phyloP scores from a whole-genome alignment of 495 filamentous ascomycete species.

The Penicillium cosmopolitanum region DNA sequence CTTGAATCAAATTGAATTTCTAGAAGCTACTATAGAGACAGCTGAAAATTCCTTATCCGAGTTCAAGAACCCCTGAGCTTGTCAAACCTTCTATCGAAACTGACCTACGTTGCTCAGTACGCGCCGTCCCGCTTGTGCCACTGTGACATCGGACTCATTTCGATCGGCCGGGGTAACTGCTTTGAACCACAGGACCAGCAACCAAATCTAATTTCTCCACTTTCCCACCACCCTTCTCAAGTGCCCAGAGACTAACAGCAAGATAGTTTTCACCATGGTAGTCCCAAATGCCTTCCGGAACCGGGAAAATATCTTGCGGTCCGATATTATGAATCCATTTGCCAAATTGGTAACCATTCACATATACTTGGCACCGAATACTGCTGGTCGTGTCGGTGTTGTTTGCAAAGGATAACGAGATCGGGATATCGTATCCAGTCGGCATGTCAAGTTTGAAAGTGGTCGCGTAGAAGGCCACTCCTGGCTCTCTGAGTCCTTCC shows the following conservation, averaged over 20 bases:
- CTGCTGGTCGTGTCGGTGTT: too few species aligned
- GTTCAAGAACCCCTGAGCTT: too few species aligned
- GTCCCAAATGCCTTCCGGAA: conserved; percentile 67
- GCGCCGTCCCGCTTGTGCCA: neutral
- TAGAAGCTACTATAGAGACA: too few species aligned
- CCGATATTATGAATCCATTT: conserved; percentile 65
- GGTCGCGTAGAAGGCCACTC: conserved; percentile 53
- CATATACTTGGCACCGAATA: conserved; percentile 56
- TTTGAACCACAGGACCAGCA: conserved; percentile 7
- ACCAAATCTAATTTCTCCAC: neutral
- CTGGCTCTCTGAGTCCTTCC: too few species aligned
- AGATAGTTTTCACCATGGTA: conserved; percentile 60
- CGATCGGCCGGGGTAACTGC: conserved; percentile 7
- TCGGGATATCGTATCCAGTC: conserved; percentile 57
- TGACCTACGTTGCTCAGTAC: too few species aligned
- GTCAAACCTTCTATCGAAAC: too few species aligned
- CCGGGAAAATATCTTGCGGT: conserved; percentile 64
- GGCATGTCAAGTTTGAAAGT: conserved; percentile 57
- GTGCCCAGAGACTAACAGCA: conserved; percentile 60
- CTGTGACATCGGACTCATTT: conserved; percentile 7
- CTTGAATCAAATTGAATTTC: neutral
- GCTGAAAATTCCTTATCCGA: neutral
- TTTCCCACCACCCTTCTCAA: conserved; percentile 37
- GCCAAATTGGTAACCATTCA: conserved; percentile 75
- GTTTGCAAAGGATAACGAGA: conserved; percentile 20